Evolutionary conservation across 179 eudicot species (phyloP).

Genomic region (Spinacia oleracea): DNA sequence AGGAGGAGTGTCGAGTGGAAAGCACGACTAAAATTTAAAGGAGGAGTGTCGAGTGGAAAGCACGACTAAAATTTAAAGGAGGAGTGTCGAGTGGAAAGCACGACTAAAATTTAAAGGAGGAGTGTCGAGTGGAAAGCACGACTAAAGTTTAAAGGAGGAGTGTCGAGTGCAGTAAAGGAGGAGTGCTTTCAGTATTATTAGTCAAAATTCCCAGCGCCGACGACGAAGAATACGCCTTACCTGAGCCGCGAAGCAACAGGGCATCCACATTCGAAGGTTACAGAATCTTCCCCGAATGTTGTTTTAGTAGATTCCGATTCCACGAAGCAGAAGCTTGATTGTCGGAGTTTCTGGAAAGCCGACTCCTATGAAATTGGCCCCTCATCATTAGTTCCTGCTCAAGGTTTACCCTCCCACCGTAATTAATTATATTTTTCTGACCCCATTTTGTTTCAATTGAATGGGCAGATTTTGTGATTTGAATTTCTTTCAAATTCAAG

Average conservation of each 20-base stretch:
- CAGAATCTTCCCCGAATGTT: background rate
- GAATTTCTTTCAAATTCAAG: no score
- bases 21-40: no score
- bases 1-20: no score
- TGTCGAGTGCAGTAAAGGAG: no score
- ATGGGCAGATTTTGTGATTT: no score
- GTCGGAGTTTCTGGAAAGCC: conserved; percentile 92
- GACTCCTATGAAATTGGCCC: conserved; percentile 59
- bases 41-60: no score
- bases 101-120: no score
- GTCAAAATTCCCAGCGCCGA: conserved; percentile 64
- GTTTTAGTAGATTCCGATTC: conserved; percentile 16
- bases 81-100: no score
- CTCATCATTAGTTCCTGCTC: conserved; percentile 38
- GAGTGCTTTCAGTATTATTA: no score
- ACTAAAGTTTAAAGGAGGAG: no score
- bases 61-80: no score
- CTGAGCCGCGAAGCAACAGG: background rate
- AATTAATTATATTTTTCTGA: background rate
- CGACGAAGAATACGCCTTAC: conserved; percentile 43
- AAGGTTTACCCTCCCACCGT: conserved; percentile 40
- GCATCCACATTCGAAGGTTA: conserved; percentile 18
- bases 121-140: no score
- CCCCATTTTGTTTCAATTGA: background rate
- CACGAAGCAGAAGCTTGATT: conserved; percentile 45